Conservation (phyloP, 768 basidiomycete genomes). For the Gloeophyllum trabeum region DNA sequence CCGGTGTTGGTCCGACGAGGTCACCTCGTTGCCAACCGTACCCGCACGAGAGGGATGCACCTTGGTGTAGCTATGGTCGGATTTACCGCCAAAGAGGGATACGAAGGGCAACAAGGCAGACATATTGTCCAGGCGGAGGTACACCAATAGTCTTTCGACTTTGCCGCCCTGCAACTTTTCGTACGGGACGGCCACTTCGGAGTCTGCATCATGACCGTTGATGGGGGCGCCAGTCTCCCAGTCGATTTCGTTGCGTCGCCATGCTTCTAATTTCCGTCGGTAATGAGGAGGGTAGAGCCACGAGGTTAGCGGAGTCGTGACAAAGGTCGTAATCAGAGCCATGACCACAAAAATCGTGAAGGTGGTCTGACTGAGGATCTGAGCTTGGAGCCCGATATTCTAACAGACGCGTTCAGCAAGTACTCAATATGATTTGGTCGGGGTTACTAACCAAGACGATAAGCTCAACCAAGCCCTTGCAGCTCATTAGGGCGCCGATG, state of each 20-base stretch:
- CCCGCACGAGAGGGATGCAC: background rate
- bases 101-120: background rate
- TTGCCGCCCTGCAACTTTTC: conserved; percentile 77
- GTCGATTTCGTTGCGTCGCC: conserved; percentile 7
- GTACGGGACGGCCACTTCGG: conserved; percentile 61
- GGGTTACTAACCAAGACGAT: background rate
- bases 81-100: background rate
- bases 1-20: background rate
- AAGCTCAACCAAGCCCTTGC: conserved; percentile 55
- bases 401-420: conserved; percentile 85
- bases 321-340: conserved; percentile 66
- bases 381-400: conserved; percentile 72
- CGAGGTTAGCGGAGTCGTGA: conserved; percentile 77
- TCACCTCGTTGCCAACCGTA: conserved; percentile 2
- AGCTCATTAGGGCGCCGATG: conserved; percentile 82
- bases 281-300: conserved; percentile 61
- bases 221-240: conserved; percentile 2
- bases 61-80: background rate
- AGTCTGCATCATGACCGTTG: conserved; percentile 31
- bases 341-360: conserved; percentile 90
- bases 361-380: conserved; percentile 48
- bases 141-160: conserved; percentile 70
- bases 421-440: conserved; percentile 18
- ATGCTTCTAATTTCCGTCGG: conserved; percentile 26
- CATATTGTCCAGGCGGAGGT: conserved; percentile 44